These are phyloP conservation scores for Ceratobasidium sp. DNA, from an alignment of 1,284 basidiomycete genomes.

Conservation along the genomic window DNA sequence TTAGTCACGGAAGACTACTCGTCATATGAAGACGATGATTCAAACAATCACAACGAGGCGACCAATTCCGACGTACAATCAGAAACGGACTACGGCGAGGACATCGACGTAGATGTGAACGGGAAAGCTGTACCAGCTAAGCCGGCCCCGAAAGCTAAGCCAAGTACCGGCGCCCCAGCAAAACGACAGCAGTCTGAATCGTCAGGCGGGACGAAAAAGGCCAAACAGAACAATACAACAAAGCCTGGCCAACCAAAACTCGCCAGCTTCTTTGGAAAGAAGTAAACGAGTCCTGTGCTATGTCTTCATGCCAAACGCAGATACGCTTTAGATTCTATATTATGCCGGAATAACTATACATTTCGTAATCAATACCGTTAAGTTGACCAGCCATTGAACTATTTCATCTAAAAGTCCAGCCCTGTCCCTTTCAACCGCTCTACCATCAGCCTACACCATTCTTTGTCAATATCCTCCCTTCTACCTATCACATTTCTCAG, in stretches of 20 bases:
- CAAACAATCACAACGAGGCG: slow-evolving; percentile 59
- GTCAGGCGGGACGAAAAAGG: slow-evolving; percentile 3
- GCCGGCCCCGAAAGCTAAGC: not conserved
- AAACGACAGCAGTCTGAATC: slow-evolving; percentile 26
- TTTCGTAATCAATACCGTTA: slow-evolving; percentile 2
- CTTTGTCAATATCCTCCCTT: slow-evolving; percentile 35
- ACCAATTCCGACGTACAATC: slow-evolving; percentile 48
- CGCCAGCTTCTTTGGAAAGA: slow-evolving; percentile 37
- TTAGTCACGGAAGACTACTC: slow-evolving; percentile 80
- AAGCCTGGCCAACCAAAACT: slow-evolving; percentile 37
- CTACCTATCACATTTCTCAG: slow-evolving; percentile 28
- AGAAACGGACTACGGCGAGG: slow-evolving; percentile 26
- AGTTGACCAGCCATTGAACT: not conserved
- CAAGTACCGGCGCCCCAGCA: not conserved
- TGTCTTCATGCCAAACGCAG: not conserved
- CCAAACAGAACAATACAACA: not conserved
- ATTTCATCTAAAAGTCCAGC: slow-evolving; percentile 18
- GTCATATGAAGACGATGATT: slow-evolving; percentile 76
- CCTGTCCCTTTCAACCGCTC: slow-evolving; percentile 34
- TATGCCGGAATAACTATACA: not conserved
- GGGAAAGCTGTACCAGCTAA: slow-evolving; percentile 1
- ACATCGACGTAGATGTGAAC: slow-evolving; percentile 1
- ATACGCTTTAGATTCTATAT: not conserved
- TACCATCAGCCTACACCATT: slow-evolving; percentile 40
- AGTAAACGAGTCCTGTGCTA: not conserved